Evolutionary conservation across 2,329 filamentous ascomycete genomes (phyloP).

Genomic region (Epicoccum sorghinum): DNA sequence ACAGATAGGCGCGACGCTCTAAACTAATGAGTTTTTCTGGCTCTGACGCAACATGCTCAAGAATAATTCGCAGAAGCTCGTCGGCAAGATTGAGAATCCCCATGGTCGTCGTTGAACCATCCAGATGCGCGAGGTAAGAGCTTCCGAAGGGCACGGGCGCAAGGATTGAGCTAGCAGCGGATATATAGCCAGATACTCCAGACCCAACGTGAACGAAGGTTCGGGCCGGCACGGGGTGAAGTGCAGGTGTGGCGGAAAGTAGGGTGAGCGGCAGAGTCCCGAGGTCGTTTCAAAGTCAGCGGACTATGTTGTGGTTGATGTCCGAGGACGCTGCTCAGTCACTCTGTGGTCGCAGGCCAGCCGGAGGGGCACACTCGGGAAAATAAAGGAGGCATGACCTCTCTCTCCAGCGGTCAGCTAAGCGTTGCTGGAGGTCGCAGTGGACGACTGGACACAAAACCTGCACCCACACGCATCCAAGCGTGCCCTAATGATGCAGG

Average conservation of each 20-base stretch:
- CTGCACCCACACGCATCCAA: constrained; percentile 34
- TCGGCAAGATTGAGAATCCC: constrained; percentile 53
- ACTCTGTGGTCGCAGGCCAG: constrained; percentile 27
- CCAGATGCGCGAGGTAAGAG: constrained; percentile 20
- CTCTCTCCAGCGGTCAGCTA: constrained; percentile 43
- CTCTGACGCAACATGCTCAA: constrained; percentile 60
- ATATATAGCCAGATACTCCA: constrained; percentile 24
- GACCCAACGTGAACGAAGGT: constrained; percentile 19
- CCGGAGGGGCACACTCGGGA: constrained; percentile 40
- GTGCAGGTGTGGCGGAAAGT: constrained; percentile 31
- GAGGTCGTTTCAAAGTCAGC: constrained; percentile 23
- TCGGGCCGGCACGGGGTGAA: constrained; percentile 32
- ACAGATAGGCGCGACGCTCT: constrained; percentile 58
- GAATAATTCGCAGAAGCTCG: constrained; percentile 57
- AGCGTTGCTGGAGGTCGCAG: constrained; percentile 45
- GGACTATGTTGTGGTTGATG: constrained; percentile 32
- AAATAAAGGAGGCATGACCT: constrained; percentile 44
- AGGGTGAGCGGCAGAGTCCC: constrained; percentile 26
- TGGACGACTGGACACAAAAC: constrained; percentile 40
- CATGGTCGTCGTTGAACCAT: constrained; percentile 42
- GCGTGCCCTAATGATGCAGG: constrained; percentile 24
- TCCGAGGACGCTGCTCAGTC: constrained; percentile 30
- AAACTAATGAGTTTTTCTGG: constrained; percentile 57
- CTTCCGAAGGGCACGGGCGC: constrained; percentile 14
- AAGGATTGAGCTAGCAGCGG: constrained; percentile 23